Evolutionary conservation across 163 green algal species (phyloP).

Genomic region (Scenedesmus sp.): DNA sequence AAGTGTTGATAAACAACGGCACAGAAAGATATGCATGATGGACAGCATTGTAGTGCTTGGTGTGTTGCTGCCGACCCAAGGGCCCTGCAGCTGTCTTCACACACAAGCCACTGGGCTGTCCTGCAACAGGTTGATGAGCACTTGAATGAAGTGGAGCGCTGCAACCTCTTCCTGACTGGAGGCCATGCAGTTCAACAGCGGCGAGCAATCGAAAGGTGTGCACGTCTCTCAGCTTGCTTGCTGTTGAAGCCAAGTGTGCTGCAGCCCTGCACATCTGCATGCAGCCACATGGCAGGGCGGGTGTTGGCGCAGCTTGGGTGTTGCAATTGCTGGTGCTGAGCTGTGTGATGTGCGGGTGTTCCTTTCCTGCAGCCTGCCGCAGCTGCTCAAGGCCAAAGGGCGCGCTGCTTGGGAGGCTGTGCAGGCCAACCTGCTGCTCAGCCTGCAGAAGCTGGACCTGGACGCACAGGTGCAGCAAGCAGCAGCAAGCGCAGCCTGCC

Average conservation of each 20-base stretch:
- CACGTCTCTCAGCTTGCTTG: background rate
- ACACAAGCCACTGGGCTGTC: background rate
- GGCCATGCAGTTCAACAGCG: conserved; percentile 72
- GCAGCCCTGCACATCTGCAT: background rate
- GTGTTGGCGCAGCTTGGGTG: background rate
- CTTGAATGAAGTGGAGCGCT: conserved; percentile 72
- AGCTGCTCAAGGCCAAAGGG: conserved; percentile 43
- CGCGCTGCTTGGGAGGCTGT: conserved; percentile 45
- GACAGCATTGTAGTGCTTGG: too few species aligned
- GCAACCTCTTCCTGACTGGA: conserved; percentile 68
- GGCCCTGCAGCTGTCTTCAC: background rate
- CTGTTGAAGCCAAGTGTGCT: background rate
- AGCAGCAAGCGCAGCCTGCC: background rate
- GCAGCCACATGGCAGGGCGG: background rate
- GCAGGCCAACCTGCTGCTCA: conserved; percentile 6
- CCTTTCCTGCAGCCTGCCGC: conserved; percentile 53
- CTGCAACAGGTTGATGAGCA: conserved; percentile 76
- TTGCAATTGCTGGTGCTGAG: background rate
- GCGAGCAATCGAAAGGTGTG: conserved; percentile 74
- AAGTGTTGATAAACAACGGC: background rate
- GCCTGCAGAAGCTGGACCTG: conserved; percentile 44
- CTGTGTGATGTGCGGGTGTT: background rate
- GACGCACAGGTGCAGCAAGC: conserved; percentile 50
- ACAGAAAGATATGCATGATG: background rate
- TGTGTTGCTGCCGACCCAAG: too few species aligned